Base-by-base conservation (phyloP, 805 yeast genomes). In the Candida vartiovaarae region DNA sequence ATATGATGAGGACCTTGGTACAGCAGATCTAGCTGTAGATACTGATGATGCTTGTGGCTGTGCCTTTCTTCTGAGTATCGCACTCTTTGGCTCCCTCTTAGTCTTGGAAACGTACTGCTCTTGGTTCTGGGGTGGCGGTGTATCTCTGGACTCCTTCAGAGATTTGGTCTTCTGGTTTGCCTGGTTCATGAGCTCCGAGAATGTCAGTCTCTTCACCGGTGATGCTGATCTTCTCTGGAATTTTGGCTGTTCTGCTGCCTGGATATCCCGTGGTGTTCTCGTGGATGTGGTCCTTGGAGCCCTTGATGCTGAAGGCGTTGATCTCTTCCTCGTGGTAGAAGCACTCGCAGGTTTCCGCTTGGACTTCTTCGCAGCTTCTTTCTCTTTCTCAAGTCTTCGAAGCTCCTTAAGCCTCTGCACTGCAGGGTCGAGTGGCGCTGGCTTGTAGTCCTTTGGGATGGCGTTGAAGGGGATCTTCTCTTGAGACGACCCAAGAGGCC, bases 351-450 rank as follows among this genome's bases (percentile, higher is more conserved):
- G 25, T 8, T 31, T 30, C 23, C 39, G 40, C 36, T 40, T 26
- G 24, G 45, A 15, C 36, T 40, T 45, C 28, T n/a, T 15, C 11
- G 36, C 36, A 36, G 66, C 66, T 23, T 59, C 60, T 37, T 57
- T 62, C 42, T 58, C 61, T 34, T 64, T 68, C 49, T 84, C 88
- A 35, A 68, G 62, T 47, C 77, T 66, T 56, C 91, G 66, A 3
- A 80, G 76, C 45, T 82, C 89, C 51, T 84, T 84, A 33, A 84
- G 63, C 45, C 83, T 62, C 32, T 76, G 78, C 7, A 84, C 86
- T 4, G 87, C 87, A 0, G 90, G 88, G 56, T 84, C 91, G 5
- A 72, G 67, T 24, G 63, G 59, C 41, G 69, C 52, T 2, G 46
- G 32, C 4, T 15, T 11, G n/a, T 35, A 41, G 15, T 30, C 46